Conservation (phyloP, 1,139 yeast genomes). For the Pichia terricola region DNA sequence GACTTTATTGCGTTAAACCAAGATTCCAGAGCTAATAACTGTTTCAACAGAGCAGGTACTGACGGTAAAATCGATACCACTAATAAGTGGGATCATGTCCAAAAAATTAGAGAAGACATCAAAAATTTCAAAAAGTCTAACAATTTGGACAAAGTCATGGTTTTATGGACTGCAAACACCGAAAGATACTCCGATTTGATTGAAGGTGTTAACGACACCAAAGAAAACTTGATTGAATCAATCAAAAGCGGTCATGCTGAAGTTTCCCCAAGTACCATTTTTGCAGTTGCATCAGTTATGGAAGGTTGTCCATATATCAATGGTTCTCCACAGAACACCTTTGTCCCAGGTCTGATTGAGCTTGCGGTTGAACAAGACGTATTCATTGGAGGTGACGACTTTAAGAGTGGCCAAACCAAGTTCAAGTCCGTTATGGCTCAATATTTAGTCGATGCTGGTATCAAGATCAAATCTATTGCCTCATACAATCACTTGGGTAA, state of each 20-base stretch:
- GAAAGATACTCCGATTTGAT: constrained; percentile 81
- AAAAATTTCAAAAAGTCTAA: constrained; percentile 66
- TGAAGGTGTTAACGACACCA: constrained; percentile 79
- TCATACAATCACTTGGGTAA: constrained; percentile 95
- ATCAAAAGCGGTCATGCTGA: constrained; percentile 75
- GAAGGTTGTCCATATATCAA: constrained; percentile 86
- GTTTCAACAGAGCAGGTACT: constrained; percentile 45
- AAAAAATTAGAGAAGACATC: constrained; percentile 76
- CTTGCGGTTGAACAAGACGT: constrained; percentile 70
- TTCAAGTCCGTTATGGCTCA: constrained; percentile 92
- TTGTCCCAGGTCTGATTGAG: constrained; percentile 90
- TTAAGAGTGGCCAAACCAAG: constrained; percentile 95
- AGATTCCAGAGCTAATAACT: constrained; percentile 83
- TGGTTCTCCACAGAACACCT: constrained; percentile 96
- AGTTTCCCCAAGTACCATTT: constrained; percentile 83
- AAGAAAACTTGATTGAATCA: constrained; percentile 65
- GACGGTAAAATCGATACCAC: constrained; percentile 43
- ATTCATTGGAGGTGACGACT: constrained; percentile 94
- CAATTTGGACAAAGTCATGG: constrained; percentile 74
- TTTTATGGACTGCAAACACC: constrained; percentile 95
- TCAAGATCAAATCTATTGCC: constrained; percentile 87
- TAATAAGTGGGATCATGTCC: constrained; percentile 86
- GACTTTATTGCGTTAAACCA: constrained; percentile 96
- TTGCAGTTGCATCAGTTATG: constrained; percentile 86
- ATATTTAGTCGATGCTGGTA: constrained; percentile 94